Base-by-base conservation (phyloP, 768 basidiomycete species). In the Multifurca ochricompacta region DNA sequence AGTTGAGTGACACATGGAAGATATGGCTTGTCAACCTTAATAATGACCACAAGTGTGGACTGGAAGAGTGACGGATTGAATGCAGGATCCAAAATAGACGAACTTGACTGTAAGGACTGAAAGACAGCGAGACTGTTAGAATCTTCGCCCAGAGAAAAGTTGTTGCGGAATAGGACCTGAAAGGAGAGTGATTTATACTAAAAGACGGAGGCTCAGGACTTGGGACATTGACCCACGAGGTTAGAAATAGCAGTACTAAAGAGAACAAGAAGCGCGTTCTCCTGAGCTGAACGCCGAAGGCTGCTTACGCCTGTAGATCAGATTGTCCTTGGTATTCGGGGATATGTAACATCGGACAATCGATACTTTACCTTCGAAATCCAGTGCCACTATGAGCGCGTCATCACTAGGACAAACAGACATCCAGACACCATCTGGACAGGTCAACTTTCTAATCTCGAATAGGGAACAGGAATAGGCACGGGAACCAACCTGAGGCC, bases 161-260 rank as follows among this genome's bases (percentile, higher is more conserved):
- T 83, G 52, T 83, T 82, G 3, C 82, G 75, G 68, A 82, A 83
- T 1, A 82, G 66, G 2, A 83, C 79, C 82, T 83, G 49, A n/a
- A 35, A 16, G 1, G 8, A 6, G 5, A 7, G n/a, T 36, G 18
- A 25, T 10, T 27, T n/a, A n/a, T n/a, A n/a, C 5, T 45, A 16
- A 18, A 10, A 3, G 47, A 13, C 10, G n/a, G 11, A 4, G 7
- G 18, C 8, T 39, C 6, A 23, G 21, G n/a, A 10, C 16, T 25
- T 10, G 31, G 18, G 3, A 36, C 4, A 9, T 21, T 11, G 3
- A 14, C 56, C 44, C 37, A 81, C 81, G 56, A 83, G 63, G 59
- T 83, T 83, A 1, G 82, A 84, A 6, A 83, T 73, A 0, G 82
- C 82, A 1, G 80, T 78, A 59, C 82, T 83, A 65, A 83, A 83